Conservation (phyloP, 257 asterid species). For the Solanum corneliomulleri region DNA sequence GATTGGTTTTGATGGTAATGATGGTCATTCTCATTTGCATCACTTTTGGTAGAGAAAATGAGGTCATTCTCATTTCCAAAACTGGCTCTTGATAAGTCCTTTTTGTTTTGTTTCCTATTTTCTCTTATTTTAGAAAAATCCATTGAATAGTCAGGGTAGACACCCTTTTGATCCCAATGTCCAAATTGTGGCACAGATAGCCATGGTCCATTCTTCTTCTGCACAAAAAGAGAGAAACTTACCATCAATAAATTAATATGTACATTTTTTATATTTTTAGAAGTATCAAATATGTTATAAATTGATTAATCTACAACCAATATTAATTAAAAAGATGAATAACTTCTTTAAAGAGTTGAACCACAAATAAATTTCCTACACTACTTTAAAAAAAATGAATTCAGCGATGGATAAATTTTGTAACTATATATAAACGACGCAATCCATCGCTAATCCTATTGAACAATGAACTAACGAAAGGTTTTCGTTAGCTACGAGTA, state of each 20-base stretch:
- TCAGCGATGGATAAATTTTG: no score
- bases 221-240: neutral
- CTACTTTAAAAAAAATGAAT: neutral
- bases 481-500: no score
- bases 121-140: conserved; percentile 80
- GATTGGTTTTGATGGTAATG: conserved; percentile 28
- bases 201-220: conserved; percentile 41
- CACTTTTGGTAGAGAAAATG: conserved; percentile 28
- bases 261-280: neutral
- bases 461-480: no score
- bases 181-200: conserved; percentile 90
- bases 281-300: neutral
- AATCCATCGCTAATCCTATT: neutral
- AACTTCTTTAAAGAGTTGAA: neutral
- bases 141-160: conserved; percentile 68
- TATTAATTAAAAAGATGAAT: neutral
- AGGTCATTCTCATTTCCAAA: conserved; percentile 78
- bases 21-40: conserved; percentile 19
- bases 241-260: neutral
- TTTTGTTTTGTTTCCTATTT: conserved; percentile 83
- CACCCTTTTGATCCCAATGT: conserved; percentile 86
- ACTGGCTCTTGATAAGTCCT: conserved; percentile 78
- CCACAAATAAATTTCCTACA: neutral
- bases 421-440: neutral
- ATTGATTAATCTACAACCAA: neutral